These are phyloP conservation scores for Ceriops tagal DNA, from an alignment of 345 rosid genomes.

Conservation along the genomic window DNA sequence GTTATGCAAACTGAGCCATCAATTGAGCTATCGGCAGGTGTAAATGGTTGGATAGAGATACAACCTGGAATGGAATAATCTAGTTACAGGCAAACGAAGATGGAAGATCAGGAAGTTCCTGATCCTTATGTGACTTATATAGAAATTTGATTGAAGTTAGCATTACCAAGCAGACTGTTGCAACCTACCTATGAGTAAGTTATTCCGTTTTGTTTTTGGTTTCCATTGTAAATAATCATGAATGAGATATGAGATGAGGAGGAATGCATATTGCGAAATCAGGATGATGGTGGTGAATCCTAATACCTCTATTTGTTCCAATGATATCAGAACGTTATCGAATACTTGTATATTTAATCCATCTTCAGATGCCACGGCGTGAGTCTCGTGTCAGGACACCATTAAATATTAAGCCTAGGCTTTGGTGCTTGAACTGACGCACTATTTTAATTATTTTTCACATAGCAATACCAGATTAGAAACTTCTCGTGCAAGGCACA, in stretches of 20 bases:
- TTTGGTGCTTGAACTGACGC: too few relatives aligned
- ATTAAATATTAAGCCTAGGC: too few relatives aligned
- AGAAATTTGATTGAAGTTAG: neutral
- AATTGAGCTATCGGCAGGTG: conserved; percentile 21
- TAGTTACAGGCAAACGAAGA: neutral
- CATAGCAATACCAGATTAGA: too few relatives aligned
- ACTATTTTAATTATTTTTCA: too few relatives aligned
- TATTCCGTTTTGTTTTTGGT: neutral
- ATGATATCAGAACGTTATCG: neutral
- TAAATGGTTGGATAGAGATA: conserved; percentile 2
- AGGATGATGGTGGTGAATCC: neutral
- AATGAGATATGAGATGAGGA: neutral
- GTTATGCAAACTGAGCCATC: neutral
- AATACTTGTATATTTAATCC: too few relatives aligned
- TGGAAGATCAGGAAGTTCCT: neutral
- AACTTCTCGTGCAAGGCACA: too few relatives aligned
- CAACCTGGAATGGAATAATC: neutral
- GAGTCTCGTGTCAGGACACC: too few relatives aligned
- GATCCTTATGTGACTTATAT: neutral
- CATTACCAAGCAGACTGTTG: neutral
- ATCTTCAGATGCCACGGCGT: accelerated
- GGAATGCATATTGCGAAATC: neutral
- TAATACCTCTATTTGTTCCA: neutral
- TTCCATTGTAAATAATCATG: neutral
- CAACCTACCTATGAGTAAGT: neutral